Conservation (phyloP, 768 basidiomycete genomes). For the Fistulinella prunicolor region DNA sequence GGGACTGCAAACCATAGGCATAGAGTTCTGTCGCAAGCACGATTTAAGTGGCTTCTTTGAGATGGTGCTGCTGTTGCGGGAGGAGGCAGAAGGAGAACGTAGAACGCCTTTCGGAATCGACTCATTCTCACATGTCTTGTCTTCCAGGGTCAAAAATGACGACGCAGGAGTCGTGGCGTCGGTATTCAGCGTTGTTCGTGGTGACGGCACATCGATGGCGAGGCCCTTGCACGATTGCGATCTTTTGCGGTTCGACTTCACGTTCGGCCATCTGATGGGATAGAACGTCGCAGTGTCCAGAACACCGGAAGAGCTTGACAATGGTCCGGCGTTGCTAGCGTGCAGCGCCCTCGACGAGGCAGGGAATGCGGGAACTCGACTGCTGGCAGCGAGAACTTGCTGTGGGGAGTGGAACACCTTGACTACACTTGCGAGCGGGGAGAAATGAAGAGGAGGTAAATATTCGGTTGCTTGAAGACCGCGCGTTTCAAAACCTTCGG, state of each 20-base stretch:
- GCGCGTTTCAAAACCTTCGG: not conserved
- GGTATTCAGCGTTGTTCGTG: not conserved
- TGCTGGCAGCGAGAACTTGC: not conserved
- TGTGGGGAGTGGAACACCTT: conserved; percentile 5
- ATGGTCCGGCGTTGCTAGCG: not conserved
- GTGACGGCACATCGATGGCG: conserved; percentile 5
- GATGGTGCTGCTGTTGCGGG: not conserved
- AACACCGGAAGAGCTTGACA: not conserved
- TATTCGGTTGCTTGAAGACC: not conserved
- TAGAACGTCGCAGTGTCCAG: not conserved
- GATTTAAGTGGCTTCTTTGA: conserved; percentile 12
- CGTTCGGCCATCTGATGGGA: conserved; percentile 3
- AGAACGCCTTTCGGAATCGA: not conserved
- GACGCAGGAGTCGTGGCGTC: not conserved
- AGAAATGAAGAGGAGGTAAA: conserved; percentile 20
- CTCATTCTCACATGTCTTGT: not conserved
- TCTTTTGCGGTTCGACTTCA: conserved; percentile 3
- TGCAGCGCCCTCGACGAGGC: not conserved
- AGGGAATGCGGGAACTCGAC: not conserved
- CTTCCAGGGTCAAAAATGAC: not conserved
- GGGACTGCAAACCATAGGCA: not conserved
- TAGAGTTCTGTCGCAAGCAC: conserved; percentile 8
- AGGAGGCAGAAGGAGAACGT: not conserved
- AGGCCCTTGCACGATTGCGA: conserved; percentile 13
- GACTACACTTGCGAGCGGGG: conserved; percentile 12